Base-by-base conservation (phyloP, 2,329 filamentous ascomycete species). In the Moelleriella libera region DNA sequence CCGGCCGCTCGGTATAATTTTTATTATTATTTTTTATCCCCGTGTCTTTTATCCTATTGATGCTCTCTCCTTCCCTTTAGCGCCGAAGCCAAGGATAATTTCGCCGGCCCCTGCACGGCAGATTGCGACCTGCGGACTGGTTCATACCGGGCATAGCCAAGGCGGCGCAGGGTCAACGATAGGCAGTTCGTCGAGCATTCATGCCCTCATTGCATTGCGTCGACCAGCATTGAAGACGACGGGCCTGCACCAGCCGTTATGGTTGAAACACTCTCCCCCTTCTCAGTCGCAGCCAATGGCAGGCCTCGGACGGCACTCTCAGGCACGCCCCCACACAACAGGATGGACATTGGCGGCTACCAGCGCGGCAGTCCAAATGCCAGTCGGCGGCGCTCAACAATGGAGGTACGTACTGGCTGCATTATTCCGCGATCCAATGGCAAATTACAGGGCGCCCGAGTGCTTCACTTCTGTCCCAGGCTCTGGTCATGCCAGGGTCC, bases 241-340 rank as follows among this genome's bases (percentile, higher is more conserved):
- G 21, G 21, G 21, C 21, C 21, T 37, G 32, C 32, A 37, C 12
- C 12, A 12, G 12, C 8, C 8, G 45, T 39, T 43, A 39, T 43
- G 37, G 14, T 28, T 48, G 46, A 50, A 50, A 48, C 46, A 40
- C 32, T 37, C 12, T 37, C 32, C 32, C 12, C 32, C 8, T 37
- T 4, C 32, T 8, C 12, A 12, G 14, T 21, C n/a, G 5, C 40
- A 44, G 49, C 50, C 50, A 50, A 52, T 50, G 46, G 41, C 31
- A 37, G 11, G 9, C 32, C 30, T 43, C 30, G 43, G 48, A 37
- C 32, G 8, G 32, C 32, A 2, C 8, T 5, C 12, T 6, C 39
- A 45, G 41, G 41, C 41, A 42, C 45, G 28, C 31, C 46, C 32
- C 47, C 47, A 48, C 41, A 41, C 9, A 9, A 37, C n/a, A 21